phyloP scores from a whole-genome alignment of 495 filamentous ascomycete species.

The Cercophora sp. region DNA sequence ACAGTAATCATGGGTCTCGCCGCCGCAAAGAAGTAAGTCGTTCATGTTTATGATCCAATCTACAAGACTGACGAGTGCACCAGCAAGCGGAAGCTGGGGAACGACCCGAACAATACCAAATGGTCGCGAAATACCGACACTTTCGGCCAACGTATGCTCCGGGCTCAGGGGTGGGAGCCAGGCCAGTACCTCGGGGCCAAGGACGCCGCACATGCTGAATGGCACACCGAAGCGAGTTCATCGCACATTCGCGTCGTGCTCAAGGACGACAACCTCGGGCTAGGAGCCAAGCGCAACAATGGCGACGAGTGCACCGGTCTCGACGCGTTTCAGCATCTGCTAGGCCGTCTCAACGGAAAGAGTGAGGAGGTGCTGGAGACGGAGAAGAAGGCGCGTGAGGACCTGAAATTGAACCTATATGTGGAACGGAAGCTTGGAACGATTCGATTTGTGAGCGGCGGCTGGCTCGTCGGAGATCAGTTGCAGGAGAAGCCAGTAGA shows the following conservation, averaged over 20 bases:
- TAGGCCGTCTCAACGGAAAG: slow-evolving; percentile 88
- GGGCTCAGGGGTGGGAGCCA: slow-evolving; percentile 84
- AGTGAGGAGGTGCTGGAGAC: slow-evolving; percentile 60
- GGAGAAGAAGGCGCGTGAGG: slow-evolving; percentile 58
- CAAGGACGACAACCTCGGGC: slow-evolving; percentile 84
- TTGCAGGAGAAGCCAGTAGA: slow-evolving; percentile 20
- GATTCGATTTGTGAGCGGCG: slow-evolving; percentile 77
- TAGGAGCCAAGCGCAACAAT: slow-evolving; percentile 70
- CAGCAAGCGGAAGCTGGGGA: slow-evolving; percentile 76
- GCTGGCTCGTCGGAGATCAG: slow-evolving; percentile 66
- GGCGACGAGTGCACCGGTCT: slow-evolving; percentile 75
- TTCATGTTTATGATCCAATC: background rate
- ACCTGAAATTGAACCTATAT: slow-evolving; percentile 63
- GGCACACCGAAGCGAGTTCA: slow-evolving; percentile 70
- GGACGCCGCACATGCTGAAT: slow-evolving; percentile 64
- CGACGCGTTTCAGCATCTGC: slow-evolving; percentile 73
- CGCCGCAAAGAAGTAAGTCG: slow-evolving; percentile 62
- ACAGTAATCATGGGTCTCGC: slow-evolving; percentile 66
- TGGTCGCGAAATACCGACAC: slow-evolving; percentile 78
- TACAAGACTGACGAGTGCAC: slow-evolving; percentile 16
- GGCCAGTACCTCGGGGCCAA: slow-evolving; percentile 74
- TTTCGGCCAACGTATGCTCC: slow-evolving; percentile 84
- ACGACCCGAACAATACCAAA: slow-evolving; percentile 89
- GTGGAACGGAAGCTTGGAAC: slow-evolving; percentile 64
- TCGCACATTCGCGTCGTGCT: slow-evolving; percentile 74